A percentile compares a stretch with the other conserved stretches of the same genome.
Evolutionary conservation across 177 flowering plant genomes (phyloP).

Genomic region (Telopea speciosissima): DNA sequence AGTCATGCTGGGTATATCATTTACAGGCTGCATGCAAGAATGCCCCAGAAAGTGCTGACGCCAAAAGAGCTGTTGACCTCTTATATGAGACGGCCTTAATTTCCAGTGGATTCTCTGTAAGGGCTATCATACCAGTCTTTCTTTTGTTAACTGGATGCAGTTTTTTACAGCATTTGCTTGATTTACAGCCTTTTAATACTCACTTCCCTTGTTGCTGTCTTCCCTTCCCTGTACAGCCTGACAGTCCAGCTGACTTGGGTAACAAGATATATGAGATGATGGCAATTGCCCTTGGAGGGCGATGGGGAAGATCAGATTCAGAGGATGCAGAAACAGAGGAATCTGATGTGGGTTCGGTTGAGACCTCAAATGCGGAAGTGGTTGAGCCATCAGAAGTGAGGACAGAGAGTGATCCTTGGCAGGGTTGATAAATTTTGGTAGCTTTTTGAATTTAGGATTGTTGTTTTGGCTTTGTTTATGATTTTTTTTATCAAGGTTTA

Average conservation of each 20-base stretch:
- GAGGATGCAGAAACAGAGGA: constrained; percentile 31
- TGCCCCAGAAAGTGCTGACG: constrained; percentile 72
- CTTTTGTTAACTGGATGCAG: neutral
- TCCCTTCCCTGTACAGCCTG: constrained; percentile 53
- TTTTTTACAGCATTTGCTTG: neutral
- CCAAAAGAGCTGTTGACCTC: constrained; percentile 82
- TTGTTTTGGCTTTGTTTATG: neutral
- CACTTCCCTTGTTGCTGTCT: neutral
- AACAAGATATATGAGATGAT: constrained; percentile 95
- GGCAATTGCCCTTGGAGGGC: constrained; percentile 93
- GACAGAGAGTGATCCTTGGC: constrained; percentile 82
- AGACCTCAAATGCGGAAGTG: constrained; percentile 45
- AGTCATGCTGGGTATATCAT: neutral
- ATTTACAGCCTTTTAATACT: neutral
- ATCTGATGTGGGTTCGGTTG: constrained; percentile 25
- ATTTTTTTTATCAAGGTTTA: no score
- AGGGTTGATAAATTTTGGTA: constrained; percentile 25
- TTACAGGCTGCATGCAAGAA: constrained; percentile 88
- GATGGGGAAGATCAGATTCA: constrained; percentile 83
- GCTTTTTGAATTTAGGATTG: neutral
- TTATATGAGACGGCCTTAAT: constrained; percentile 85
- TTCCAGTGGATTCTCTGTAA: constrained; percentile 92
- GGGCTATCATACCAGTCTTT: constrained; percentile 4
- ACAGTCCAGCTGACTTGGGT: constrained; percentile 92
- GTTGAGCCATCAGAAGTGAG: constrained; percentile 89